These are phyloP conservation scores for Platanthera zijinensis DNA, from an alignment of 106 monocot species.

Conservation along the genomic window DNA sequence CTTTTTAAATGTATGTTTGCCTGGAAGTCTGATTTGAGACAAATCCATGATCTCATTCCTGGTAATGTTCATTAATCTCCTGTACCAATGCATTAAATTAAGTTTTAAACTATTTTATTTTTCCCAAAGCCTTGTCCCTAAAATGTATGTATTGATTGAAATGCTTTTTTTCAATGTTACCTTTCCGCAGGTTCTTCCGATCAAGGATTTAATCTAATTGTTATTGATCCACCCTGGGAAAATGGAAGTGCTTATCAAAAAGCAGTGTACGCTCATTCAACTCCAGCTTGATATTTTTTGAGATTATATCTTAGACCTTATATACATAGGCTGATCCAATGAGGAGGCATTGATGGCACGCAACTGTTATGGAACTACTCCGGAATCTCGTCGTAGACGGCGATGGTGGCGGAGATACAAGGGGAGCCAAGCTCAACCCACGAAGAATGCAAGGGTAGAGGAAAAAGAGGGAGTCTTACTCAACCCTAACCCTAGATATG, in stretches of 20 bases:
- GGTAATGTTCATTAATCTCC: constrained; percentile 37
- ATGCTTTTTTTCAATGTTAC: not conserved
- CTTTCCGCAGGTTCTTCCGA: constrained; percentile 48
- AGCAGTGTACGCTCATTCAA: constrained; percentile 30
- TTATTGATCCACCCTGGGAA: constrained; percentile 98
- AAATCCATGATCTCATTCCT: constrained; percentile 68
- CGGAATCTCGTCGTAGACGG: no score
- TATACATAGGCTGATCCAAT: no score
- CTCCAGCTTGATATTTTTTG: not conserved
- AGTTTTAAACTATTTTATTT: not conserved
- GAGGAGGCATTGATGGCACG: no score
- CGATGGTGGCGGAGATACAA: no score
- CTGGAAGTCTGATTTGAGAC: constrained; percentile 82
- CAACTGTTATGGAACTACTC: no score
- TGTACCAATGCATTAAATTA: not conserved
- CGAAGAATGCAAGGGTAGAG: no score
- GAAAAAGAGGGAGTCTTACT: no score
- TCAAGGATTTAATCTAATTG: constrained; percentile 77
- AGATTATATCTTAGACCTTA: not conserved
- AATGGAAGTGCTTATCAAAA: constrained; percentile 93
- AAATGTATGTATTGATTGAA: not conserved
- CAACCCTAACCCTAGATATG: no score
- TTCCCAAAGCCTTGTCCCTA: not conserved
- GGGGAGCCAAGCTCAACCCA: no score
- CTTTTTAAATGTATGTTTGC: constrained; percentile 5